Evolutionary conservation across 2,329 filamentous ascomycete species (phyloP).

Genomic region (Aspergillus hortae): DNA sequence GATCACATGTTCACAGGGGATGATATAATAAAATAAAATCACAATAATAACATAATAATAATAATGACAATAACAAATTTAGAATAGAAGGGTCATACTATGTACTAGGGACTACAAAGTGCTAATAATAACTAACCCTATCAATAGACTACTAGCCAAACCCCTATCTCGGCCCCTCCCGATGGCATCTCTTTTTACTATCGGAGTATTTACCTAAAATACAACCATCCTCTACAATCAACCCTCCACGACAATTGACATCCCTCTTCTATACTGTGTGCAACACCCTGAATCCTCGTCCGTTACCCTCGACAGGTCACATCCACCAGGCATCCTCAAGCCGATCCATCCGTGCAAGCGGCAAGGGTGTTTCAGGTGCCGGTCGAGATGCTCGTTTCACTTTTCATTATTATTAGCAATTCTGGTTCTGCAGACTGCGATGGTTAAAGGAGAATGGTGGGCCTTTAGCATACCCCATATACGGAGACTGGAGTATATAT

Average conservation of each 20-base stretch:
- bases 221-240: too few species aligned
- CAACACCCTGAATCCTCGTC: not conserved
- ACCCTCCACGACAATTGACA: too few species aligned
- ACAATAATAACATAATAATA: slow-evolving; percentile 1
- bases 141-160: too few species aligned
- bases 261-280: not conserved
- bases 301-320: not conserved
- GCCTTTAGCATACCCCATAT: too few species aligned
- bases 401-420: not conserved
- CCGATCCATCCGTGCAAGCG: not conserved
- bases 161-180: too few species aligned
- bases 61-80: not conserved
- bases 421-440: not conserved
- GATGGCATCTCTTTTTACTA: too few species aligned
- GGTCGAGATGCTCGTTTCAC: not conserved
- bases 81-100: not conserved
- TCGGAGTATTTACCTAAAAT: too few species aligned
- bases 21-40: not conserved
- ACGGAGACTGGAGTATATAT: too few species aligned
- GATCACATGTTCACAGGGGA: slow-evolving; percentile 8
- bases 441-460: not conserved
- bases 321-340: not conserved
- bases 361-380: not conserved
- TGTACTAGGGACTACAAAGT: not conserved
- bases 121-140: too few species aligned